These are phyloP conservation scores for Hyaloscypha hepaticicola DNA, from an alignment of 495 filamentous ascomycete genomes.

Conservation along the genomic window DNA sequence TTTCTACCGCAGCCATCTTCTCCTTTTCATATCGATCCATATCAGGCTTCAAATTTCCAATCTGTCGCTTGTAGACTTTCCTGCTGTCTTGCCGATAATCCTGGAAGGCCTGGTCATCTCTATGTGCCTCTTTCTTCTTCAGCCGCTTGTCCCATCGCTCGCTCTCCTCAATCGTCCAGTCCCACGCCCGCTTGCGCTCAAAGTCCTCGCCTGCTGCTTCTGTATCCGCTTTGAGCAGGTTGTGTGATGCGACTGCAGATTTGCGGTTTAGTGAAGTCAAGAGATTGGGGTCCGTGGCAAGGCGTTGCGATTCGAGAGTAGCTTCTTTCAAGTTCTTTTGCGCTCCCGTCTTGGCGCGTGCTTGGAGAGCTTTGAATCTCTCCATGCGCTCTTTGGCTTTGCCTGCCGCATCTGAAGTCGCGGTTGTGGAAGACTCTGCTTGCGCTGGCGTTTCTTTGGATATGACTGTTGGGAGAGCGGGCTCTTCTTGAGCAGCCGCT, in stretches of 20 bases:
- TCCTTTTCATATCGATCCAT: conserved; percentile 79
- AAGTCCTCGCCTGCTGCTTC: conserved; percentile 87
- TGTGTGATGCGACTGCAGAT: conserved; percentile 83
- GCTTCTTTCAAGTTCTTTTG: conserved; percentile 82
- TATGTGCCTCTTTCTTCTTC: conserved; percentile 79
- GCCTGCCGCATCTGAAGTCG: conserved; percentile 39
- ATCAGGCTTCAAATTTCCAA: conserved; percentile 68
- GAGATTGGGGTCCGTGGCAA: conserved; percentile 71
- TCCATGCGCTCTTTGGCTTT: conserved; percentile 58
- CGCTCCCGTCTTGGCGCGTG: conserved; percentile 75
- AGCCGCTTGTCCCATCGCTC: conserved; percentile 91
- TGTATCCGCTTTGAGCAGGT: conserved; percentile 87
- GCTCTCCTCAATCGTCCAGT: conserved; percentile 93
- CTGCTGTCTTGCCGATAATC: conserved; percentile 84
- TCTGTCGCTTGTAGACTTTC: conserved; percentile 91
- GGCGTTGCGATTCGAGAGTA: conserved; percentile 75
- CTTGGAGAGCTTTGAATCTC: conserved; percentile 82
- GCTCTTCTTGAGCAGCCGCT: conserved; percentile 18
- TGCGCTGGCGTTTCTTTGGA: conserved; percentile 1
- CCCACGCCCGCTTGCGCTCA: conserved; percentile 96
- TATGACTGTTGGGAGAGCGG: not conserved
- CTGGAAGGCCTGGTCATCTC: conserved; percentile 84
- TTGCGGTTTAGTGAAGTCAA: conserved; percentile 73
- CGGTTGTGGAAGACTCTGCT: conserved; percentile 15
- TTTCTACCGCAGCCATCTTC: conserved; percentile 80